These are phyloP conservation scores for Phlyctochytrium planicorne DNA, from an alignment of 192 early-diverging fungal genomes.

Conservation along the genomic window DNA sequence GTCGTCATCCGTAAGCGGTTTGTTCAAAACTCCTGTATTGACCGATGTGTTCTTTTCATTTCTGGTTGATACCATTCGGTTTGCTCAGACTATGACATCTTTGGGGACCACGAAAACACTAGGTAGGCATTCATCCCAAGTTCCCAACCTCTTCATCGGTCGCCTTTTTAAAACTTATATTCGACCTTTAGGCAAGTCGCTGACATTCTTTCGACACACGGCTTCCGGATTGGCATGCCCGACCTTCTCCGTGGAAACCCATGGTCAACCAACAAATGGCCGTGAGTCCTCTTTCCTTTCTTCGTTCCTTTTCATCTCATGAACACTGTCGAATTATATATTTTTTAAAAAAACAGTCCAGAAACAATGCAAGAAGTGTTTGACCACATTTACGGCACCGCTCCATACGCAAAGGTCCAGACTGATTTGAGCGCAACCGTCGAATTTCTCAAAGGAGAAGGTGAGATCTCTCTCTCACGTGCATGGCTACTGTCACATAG, in stretches of 20 bases:
- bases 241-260: conserved; percentile 20
- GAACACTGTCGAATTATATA: neutral
- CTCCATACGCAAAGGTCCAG: neutral
- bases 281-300: neutral
- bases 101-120: conserved; percentile 18
- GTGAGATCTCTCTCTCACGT: neutral
- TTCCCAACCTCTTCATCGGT: no score
- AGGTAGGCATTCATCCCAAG: neutral
- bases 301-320: neutral
- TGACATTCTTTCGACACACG: conserved; percentile 14
- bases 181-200: conserved; percentile 2
- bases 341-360: no score
- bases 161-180: no score
- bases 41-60: no score
- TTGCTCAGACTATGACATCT: conserved; percentile 32
- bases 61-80: no score
- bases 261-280: conserved; percentile 10
- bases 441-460: neutral
- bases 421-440: neutral
- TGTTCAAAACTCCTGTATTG: no score
- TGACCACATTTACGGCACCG: neutral
- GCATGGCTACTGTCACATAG: no score
- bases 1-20: conserved; percentile 18
- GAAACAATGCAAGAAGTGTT: neutral
- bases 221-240: conserved; percentile 18